Conservation (phyloP, 75 land plant species). For the Adiantum capillusveneris region DNA sequence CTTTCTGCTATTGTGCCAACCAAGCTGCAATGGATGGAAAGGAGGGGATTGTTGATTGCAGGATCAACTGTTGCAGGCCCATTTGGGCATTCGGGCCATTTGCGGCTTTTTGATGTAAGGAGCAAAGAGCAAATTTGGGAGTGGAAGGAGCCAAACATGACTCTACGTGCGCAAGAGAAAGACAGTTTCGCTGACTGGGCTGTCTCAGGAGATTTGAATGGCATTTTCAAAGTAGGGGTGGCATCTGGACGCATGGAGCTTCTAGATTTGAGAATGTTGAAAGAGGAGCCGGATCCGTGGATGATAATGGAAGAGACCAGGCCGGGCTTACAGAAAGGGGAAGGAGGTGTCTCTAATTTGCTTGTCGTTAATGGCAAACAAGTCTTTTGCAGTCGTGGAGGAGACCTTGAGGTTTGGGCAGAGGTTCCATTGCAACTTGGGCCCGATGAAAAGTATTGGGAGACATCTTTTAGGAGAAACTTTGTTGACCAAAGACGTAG, state of each 20-base stretch:
- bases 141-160: constrained; percentile 42
- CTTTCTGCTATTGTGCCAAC: constrained; percentile 52
- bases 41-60: constrained; percentile 46
- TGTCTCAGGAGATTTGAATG: constrained; percentile 34
- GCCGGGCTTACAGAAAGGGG: constrained; percentile 15
- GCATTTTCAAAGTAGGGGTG: constrained; percentile 63
- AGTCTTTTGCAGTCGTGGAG: constrained; percentile 60
- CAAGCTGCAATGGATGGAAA: constrained; percentile 57
- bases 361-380: constrained; percentile 37
- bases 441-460: constrained; percentile 58
- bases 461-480: constrained; percentile 48
- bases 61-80: constrained; percentile 61
- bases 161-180: constrained; percentile 9
- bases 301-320: constrained; percentile 34
- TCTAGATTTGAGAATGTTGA: constrained; percentile 55
- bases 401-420: constrained; percentile 74
- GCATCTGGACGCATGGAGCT: constrained; percentile 54
- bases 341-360: constrained; percentile 4
- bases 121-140: constrained; percentile 46
- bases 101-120: constrained; percentile 67
- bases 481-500: constrained; percentile 28
- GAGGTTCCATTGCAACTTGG: constrained; percentile 43
- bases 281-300: constrained; percentile 39
- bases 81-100: constrained; percentile 50
- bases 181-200: constrained; percentile 74